Percentiles rank a stretch among this genome's conserved stretches.
Conservation (phyloP, 345 rosid genomes). For the Salix suchowensis region DNA sequence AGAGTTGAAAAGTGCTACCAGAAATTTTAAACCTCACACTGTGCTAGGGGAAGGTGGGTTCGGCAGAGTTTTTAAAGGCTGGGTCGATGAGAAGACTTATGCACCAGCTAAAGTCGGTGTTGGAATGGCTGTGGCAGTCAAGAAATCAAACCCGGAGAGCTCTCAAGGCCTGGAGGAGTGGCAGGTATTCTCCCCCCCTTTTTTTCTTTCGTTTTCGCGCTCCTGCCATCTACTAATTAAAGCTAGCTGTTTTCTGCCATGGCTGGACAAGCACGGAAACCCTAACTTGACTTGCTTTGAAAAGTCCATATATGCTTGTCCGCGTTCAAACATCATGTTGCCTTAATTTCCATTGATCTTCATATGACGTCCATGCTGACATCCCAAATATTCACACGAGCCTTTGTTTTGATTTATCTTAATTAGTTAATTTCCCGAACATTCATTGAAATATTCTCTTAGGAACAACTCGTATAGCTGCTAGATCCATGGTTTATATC, state of each 20-base stretch:
- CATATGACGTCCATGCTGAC: neutral
- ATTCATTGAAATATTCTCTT: neutral
- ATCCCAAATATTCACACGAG: neutral
- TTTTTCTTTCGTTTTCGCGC: no score
- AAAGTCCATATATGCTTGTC: neutral
- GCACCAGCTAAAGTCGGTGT: conserved; percentile 56
- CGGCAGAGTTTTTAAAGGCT: conserved; percentile 81
- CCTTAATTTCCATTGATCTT: neutral
- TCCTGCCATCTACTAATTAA: neutral
- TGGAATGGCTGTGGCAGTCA: conserved; percentile 84
- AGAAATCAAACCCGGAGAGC: conserved; percentile 75
- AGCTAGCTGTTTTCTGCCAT: neutral
- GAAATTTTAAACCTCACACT: conserved; percentile 68
- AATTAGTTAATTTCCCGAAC: neutral
- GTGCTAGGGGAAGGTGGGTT: conserved; percentile 89
- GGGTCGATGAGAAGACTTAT: conserved; percentile 53
- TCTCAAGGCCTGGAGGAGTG: conserved; percentile 69
- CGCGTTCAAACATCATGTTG: neutral
- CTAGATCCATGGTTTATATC: neutral
- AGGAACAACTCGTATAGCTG: neutral
- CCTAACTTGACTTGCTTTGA: neutral
- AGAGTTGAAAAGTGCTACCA: conserved; percentile 60
- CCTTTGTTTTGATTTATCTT: neutral
- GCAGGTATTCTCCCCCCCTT: conserved; percentile 41
- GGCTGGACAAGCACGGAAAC: no score